These are phyloP conservation scores for Xylaria telfairii DNA, from an alignment of 495 filamentous ascomycete species.

Conservation along the genomic window DNA sequence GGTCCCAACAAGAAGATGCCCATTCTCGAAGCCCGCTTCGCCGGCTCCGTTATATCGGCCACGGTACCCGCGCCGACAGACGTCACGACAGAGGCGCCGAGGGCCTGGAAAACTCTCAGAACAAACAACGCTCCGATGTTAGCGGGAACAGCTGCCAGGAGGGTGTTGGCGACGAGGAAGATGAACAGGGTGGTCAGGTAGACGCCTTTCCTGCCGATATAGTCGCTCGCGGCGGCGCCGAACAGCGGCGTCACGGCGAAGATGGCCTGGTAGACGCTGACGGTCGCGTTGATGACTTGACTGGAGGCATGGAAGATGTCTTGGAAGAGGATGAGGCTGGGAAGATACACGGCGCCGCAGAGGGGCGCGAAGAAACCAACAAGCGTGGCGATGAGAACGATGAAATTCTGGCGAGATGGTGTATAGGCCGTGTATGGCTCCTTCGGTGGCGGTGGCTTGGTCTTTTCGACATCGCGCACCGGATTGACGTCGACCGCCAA, in stretches of 20 bases:
- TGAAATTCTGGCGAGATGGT: constrained; percentile 28
- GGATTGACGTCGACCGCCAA: neutral
- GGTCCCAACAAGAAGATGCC: constrained; percentile 40
- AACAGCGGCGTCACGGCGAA: constrained; percentile 34
- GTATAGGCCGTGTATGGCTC: constrained; percentile 37
- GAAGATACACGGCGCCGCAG: constrained; percentile 41
- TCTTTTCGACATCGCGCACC: constrained; percentile 10
- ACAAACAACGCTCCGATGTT: constrained; percentile 36
- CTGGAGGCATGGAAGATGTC: constrained; percentile 30
- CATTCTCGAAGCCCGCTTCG: constrained; percentile 33
- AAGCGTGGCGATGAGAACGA: constrained; percentile 36
- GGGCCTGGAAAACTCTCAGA: constrained; percentile 38
- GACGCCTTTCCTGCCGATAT: constrained; percentile 20
- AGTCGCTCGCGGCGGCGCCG: constrained; percentile 22
- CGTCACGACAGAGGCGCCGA: constrained; percentile 37
- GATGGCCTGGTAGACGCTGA: constrained; percentile 41
- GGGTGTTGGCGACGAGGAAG: constrained; percentile 40
- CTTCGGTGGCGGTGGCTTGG: neutral
- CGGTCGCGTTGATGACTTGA: constrained; percentile 41
- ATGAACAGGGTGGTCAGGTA: constrained; percentile 36
- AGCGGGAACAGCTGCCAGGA: constrained; percentile 38
- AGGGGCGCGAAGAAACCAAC: constrained; percentile 42
- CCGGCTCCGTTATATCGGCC: constrained; percentile 39
- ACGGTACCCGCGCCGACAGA: constrained; percentile 44
- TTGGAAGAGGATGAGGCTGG: constrained; percentile 34